Evolutionary conservation across 2,329 filamentous ascomycete species (phyloP).

Genomic region (Trichoderma atroviride): DNA sequence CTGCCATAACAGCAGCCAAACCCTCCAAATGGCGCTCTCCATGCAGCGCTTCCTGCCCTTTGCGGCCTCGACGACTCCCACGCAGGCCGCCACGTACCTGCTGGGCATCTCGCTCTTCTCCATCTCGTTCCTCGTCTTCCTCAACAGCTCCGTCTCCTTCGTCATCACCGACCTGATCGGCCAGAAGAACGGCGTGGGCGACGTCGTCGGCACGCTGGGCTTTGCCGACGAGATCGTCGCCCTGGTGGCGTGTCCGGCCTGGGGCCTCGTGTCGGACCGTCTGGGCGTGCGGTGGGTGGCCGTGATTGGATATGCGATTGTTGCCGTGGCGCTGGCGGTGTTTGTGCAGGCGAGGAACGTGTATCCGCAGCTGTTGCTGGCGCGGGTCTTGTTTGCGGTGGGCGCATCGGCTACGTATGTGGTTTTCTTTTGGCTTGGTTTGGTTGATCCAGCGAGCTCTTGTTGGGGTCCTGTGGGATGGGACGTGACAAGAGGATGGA

Average conservation of each 20-base stretch:
- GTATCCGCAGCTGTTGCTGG: constrained; percentile 85
- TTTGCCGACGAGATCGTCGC: constrained; percentile 85
- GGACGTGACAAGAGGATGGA: neutral
- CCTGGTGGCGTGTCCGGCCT: constrained; percentile 75
- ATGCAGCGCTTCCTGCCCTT: constrained; percentile 58
- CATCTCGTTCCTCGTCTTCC: constrained; percentile 87
- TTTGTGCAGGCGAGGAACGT: constrained; percentile 87
- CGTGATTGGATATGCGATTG: constrained; percentile 78
- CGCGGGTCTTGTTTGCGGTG: constrained; percentile 82
- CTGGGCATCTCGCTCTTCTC: constrained; percentile 82
- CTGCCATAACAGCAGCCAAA: neutral
- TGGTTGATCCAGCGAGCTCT: neutral
- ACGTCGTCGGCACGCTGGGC: constrained; percentile 81
- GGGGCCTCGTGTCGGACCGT: constrained; percentile 77
- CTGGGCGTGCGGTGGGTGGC: constrained; percentile 73
- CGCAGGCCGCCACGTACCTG: constrained; percentile 74
- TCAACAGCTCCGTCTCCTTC: constrained; percentile 83
- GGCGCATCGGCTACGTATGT: constrained; percentile 84
- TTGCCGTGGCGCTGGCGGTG: constrained; percentile 73
- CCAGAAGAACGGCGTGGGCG: constrained; percentile 70
- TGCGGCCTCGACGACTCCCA: constrained; percentile 59
- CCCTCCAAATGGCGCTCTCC: constrained; percentile 31
- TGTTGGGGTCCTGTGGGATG: neutral
- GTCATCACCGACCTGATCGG: constrained; percentile 83
- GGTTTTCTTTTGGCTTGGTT: neutral